Conservation (phyloP, 768 basidiomycete genomes). For the Trametes cingulata region DNA sequence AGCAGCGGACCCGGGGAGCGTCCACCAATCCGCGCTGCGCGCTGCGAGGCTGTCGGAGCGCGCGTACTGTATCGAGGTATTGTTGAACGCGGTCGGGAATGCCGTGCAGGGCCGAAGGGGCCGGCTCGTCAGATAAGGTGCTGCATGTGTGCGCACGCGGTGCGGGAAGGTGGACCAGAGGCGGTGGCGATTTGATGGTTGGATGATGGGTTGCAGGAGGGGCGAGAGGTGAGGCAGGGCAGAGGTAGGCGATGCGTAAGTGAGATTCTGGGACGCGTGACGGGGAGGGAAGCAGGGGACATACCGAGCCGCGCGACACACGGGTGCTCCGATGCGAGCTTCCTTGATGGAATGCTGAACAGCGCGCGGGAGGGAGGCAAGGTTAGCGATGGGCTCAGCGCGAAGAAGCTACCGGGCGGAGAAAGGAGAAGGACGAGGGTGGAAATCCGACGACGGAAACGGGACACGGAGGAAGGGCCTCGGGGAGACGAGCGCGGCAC, state of each 20-base stretch:
- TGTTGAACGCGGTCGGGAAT: constrained; percentile 69
- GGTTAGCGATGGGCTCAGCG: constrained; percentile 9
- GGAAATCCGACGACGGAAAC: background rate
- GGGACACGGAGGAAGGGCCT: background rate
- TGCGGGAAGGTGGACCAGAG: background rate
- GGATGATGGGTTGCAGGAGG: background rate
- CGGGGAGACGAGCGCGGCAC: constrained; percentile 23
- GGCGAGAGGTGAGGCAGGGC: background rate
- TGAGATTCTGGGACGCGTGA: constrained; percentile 16
- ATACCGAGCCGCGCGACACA: constrained; percentile 55
- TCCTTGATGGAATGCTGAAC: constrained; percentile 52
- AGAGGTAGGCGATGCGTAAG: background rate
- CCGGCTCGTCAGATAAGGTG: constrained; percentile 46
- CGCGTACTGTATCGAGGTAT: constrained; percentile 58
- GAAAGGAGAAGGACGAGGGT: constrained; percentile 5
- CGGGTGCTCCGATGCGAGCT: constrained; percentile 52
- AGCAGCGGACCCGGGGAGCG: constrained; percentile 16
- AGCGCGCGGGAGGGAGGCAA: background rate
- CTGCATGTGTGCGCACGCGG: constrained; percentile 35
- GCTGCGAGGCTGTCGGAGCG: constrained; percentile 24
- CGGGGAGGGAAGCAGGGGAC: constrained; percentile 25
- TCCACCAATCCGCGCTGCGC: constrained; percentile 33
- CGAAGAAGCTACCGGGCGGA: constrained; percentile 13
- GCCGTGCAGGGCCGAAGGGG: constrained; percentile 50
- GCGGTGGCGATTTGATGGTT: background rate